Evolutionary conservation across 192 early-diverging fungal genomes (phyloP).

Genomic region (Gonapodya prolifera): DNA sequence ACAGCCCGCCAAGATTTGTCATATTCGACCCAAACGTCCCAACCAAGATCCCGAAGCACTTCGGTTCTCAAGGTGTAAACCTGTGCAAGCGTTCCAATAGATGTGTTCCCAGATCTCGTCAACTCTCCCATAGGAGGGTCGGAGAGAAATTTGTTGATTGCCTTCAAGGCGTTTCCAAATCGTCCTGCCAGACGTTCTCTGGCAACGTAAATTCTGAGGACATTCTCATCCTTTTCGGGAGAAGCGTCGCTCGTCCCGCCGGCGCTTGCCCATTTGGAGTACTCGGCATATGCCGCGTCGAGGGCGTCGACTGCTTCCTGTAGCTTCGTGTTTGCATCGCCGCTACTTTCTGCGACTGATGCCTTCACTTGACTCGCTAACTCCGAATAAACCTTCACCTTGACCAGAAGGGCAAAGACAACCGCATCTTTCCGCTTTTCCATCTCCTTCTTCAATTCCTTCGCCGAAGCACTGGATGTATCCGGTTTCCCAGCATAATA

Average conservation of each 20-base stretch:
- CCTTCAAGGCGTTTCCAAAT: conserved; percentile 58
- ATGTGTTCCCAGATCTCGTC: conserved; percentile 16
- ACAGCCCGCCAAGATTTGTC: neutral
- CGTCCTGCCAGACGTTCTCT: conserved; percentile 32
- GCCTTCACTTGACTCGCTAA: conserved; percentile 12
- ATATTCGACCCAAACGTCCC: conserved; percentile 44
- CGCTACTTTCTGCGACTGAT: conserved; percentile 26
- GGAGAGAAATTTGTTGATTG: conserved; percentile 52
- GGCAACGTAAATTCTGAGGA: conserved; percentile 43
- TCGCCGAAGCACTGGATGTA: conserved; percentile 23
- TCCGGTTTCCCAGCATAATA: conserved; percentile 50
- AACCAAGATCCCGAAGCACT: conserved; percentile 48
- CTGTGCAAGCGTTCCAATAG: conserved; percentile 18
- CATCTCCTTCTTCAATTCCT: conserved; percentile 49
- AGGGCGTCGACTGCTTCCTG: conserved; percentile 9
- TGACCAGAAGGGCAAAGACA: conserved; percentile 41
- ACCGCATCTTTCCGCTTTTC: conserved; percentile 59
- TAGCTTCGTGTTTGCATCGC: neutral
- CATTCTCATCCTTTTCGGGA: conserved; percentile 34
- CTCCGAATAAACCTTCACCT: conserved; percentile 34
- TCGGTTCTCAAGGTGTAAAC: conserved; percentile 35
- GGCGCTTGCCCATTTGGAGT: conserved; percentile 38
- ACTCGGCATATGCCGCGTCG: conserved; percentile 14
- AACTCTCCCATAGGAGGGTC: conserved; percentile 19
- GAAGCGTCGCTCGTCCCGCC: conserved; percentile 41